Evolutionary conservation across 1,284 basidiomycete genomes (phyloP), one percentile per base, ranked within the genome.

Genomic region (Moniliophthora roreri): DNA sequence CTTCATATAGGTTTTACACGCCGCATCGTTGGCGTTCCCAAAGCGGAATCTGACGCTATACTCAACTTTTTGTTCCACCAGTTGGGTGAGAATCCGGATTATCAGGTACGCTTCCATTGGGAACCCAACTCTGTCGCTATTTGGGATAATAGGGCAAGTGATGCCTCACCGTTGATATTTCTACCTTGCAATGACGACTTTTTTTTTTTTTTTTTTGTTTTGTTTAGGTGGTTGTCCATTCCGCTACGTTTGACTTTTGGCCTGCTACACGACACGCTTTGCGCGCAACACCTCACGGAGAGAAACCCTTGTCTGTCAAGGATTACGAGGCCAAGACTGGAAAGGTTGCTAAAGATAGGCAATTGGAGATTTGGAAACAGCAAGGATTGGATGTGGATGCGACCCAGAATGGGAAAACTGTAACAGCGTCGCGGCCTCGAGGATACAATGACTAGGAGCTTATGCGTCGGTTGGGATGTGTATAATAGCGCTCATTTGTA

Each of bases 221-320:
- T 48, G 40, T 24, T 28, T 52, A 87, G 86, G 66, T 90, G 56
- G 82, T 85, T 41, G 88, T 79, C 21, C 90, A 93, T 63, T 82
- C 84, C 8, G 90, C 89, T 9, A 89, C 82, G 4, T 89, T 87
- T 62, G 86, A 89, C 68, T 88, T 87, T 69, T 89, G 81, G 83
- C 86, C 87, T 20, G 77, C 80, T 41, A 81, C 77, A 42, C 80
- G 91, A 48, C 90, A 93, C 64, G 90, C 88, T 7, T 72, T 92
- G 42, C 82, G 91, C 48, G 85, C 85, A n/a, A 93, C 91, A 2
- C 90, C 90, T 46, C 88, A 87, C 59, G 91, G 83, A 21, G 89
- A 93, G 68, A 79, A 78, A 53, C 91, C 91, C 1, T 74, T 77
- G 18, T 89, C 85, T 0, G 91, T 92, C n/a, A 80, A 74, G 38